Base-by-base conservation (phyloP, 2,329 filamentous ascomycete genomes). In the Epichloe hybrida region DNA sequence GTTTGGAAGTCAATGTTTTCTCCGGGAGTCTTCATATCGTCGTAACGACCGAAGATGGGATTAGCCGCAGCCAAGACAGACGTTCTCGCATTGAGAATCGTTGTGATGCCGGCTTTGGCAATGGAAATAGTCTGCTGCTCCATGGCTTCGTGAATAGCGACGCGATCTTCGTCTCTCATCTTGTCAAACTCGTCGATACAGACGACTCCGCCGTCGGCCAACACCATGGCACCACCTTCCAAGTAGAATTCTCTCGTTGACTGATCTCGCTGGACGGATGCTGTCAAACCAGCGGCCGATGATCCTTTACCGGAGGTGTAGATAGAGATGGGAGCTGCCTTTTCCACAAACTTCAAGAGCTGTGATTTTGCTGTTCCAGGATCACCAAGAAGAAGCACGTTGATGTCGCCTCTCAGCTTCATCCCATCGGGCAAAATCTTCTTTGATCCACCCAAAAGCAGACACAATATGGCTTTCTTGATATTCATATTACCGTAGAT, bases 121-220 rank as follows among this genome's bases (percentile, higher is more conserved):
- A 98, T 97, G 11, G 93, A 97, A 54, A 98, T 98, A 0, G 93
- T 98, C 68, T 98, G 93, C 71, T 98, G 93, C 66, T 98, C 93
- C 93, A 98, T 98, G 52, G 93, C 93, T 77, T 98, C 93, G 75
- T 98, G 93, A 58, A 98, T 98, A 2, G 93, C 93, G 6, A 97
- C 93, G 59, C 93, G 80, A 61, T 98, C 93, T 67, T 98, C 93
- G 64, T 98, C 93, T 55, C 93, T 80, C 93, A 98, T 98, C 75
- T 98, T 98, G 72, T 98, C 93, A 64, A 98, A 98, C 69, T 98
- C 93, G 64, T 98, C 93, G 59, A 98, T 98, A 68, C 93, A 97
- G 9, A 97, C 93, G 1, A 97, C 91, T 60, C 93, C 93, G 2
- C 90, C 90, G 58, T 98, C 93, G 4, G 93, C 93, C 17, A 98